Base-by-base conservation (phyloP, 176 grass and related monocot species). In the Zoysia pacifica region DNA sequence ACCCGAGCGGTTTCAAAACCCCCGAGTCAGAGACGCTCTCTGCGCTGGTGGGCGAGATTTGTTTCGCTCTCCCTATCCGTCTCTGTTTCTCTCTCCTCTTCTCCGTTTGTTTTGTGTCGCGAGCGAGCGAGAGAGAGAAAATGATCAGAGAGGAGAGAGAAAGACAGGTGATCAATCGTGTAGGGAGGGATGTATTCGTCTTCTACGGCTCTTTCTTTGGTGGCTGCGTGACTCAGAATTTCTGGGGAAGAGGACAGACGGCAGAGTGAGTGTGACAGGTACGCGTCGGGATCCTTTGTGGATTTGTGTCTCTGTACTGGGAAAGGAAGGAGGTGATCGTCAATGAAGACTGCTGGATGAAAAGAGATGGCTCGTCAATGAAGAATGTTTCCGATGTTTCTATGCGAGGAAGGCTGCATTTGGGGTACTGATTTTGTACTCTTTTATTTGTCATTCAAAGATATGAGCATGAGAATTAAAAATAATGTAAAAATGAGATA, bases 41-140 rank as follows among this genome's bases (percentile, higher is more conserved):
- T 60, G 42, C 56, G 49, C 73, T 35, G 74, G 79, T 87, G 1
- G 86, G 67, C 79, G 86, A 11, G 74, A 18, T 79, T 73, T 79
- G 86, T 64, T 87, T 12, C 39, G 10, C 48, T 12, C 66, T 39
- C 68, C 0, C 37, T 44, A 1, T 20, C 70, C 38, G 36, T 20
- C 3, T n/a, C 19, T 15, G 14, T 11, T 69, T 65, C 43, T n/a
- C 50, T 48, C 49, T 2, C 14, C 13, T 16, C 49, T 52, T 4
- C 53, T 18, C 54, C 18, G 55, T 1, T 9, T 5, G 19, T 58
- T 58, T 28, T 28, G 28, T 28, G 28, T 0, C 28, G 28, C 28
- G 28, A 55, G 10, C 2, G 0, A n/a, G n/a, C n/a, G 42, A 0
- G 7, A 9, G 15, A 20, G 16, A 16, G 80, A 66, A 7, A 66